Percentiles rank a stretch among this genome's conserved stretches.
Evolutionary conservation across 768 basidiomycete genomes (phyloP).

Genomic region (Filobasidium floriforme): DNA sequence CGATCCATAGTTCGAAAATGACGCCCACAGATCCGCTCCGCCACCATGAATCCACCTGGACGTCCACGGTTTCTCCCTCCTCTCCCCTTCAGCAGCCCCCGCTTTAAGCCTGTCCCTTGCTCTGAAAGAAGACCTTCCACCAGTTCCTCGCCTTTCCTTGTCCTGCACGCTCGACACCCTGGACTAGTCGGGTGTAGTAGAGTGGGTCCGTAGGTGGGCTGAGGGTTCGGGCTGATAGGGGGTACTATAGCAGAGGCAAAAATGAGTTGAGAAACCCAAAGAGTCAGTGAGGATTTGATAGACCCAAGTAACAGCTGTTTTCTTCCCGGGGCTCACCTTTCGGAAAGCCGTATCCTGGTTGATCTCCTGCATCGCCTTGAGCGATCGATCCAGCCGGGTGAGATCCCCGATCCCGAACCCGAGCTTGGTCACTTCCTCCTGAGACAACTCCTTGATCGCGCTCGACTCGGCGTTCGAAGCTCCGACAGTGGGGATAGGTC

Average conservation of each 20-base stretch:
- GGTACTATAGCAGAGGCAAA: conserved; percentile 29
- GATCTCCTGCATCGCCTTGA: conserved; percentile 18
- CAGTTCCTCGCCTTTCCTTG: conserved; percentile 37
- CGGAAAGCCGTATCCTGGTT: conserved; percentile 12
- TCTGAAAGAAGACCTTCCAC: conserved; percentile 43
- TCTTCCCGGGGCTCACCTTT: conserved; percentile 16
- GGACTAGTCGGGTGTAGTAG: conserved; percentile 36
- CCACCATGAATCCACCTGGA: too few species aligned
- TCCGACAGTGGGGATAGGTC: background rate
- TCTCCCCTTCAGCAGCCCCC: background rate
- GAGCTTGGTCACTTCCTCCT: background rate
- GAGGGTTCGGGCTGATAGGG: conserved; percentile 28
- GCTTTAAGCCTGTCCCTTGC: conserved; percentile 36
- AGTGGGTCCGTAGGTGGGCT: conserved; percentile 38
- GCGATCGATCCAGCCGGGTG: conserved; percentile 8
- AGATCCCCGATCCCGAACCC: conserved; percentile 3
- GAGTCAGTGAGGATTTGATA: too few species aligned
- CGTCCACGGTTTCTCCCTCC: background rate
- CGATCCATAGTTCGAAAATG: too few species aligned
- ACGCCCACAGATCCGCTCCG: too few species aligned
- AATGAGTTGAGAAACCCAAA: background rate
- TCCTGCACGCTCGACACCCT: conserved; percentile 35
- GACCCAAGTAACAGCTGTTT: background rate
- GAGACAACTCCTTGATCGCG: background rate
- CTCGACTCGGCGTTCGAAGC: background rate